Conservation (phyloP, 2,329 filamentous ascomycete species). For the Paecilomyces sp. region DNA sequence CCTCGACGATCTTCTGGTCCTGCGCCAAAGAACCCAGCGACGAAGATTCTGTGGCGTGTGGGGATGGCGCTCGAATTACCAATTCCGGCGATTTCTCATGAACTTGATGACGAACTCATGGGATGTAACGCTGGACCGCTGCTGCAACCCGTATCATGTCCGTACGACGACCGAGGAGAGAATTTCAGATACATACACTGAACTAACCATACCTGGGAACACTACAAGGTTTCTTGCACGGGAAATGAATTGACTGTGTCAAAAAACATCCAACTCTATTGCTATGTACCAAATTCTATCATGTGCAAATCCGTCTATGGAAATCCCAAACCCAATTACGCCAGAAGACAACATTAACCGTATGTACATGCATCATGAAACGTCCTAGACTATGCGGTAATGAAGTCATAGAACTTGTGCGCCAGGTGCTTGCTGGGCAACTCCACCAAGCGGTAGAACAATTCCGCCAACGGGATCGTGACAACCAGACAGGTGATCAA, state of each 20-base stretch:
- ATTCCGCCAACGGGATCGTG: neutral
- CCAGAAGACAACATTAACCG: neutral
- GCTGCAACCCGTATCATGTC: neutral
- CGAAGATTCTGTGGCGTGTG: neutral
- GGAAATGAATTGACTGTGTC: neutral
- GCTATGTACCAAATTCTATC: neutral
- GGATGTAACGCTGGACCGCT: neutral
- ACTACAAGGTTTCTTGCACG: neutral
- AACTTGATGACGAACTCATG: neutral
- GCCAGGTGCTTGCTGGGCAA: constrained; percentile 2
- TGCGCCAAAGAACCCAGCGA: neutral
- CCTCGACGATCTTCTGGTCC: neutral
- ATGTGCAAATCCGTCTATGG: neutral
- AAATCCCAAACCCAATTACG: neutral
- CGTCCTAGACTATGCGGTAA: neutral
- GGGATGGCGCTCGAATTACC: neutral
- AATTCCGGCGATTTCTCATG: neutral
- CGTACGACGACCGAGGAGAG: neutral
- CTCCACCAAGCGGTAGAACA: neutral
- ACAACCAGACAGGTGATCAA: neutral
- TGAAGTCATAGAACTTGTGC: neutral
- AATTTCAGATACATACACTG: too few species aligned
- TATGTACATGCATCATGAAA: neutral
- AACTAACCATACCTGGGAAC: neutral
- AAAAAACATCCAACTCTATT: neutral